Percentiles rank a stretch among this genome's conserved stretches.
Conservation (phyloP, 2,329 filamentous ascomycete species). For the Coniochaeta sp. region DNA sequence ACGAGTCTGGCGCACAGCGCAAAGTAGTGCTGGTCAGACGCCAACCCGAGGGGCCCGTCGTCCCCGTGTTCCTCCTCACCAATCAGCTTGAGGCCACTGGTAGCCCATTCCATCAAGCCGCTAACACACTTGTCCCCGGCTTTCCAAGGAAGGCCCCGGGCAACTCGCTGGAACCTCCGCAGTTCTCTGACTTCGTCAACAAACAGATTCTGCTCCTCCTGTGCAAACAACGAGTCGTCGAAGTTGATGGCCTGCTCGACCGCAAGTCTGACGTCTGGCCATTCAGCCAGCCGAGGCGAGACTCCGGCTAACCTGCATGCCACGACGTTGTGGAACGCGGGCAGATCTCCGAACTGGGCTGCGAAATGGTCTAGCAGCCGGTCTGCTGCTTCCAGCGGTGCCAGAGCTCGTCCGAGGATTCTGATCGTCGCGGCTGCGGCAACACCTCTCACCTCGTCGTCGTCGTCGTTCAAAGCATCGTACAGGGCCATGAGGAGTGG, state of each 20-base stretch:
- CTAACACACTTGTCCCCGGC: constrained; percentile 2
- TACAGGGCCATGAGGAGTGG: constrained; percentile 61
- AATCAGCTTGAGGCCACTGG: constrained; percentile 11
- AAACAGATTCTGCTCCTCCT: constrained; percentile 94
- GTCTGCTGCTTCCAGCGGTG: constrained; percentile 39
- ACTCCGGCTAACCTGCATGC: constrained; percentile 33
- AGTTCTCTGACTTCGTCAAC: constrained; percentile 74
- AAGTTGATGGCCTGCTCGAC: constrained; percentile 39
- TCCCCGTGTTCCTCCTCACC: constrained; percentile 7
- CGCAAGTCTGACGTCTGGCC: constrained; percentile 26
- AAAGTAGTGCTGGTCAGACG: constrained; percentile 20
- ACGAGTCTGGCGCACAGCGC: constrained; percentile 14
- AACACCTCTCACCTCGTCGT: constrained; percentile 73
- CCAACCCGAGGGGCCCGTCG: constrained; percentile 17
- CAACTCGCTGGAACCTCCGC: constrained; percentile 52
- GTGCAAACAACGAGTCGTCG: constrained; percentile 68
- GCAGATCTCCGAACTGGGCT: constrained; percentile 22
- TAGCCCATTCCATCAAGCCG: constrained; percentile 8
- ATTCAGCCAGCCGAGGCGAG: constrained; percentile 7
- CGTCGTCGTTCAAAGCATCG: constrained; percentile 78
- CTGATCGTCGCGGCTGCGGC: constrained; percentile 44
- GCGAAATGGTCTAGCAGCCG: constrained; percentile 37
- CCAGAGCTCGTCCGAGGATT: constrained; percentile 36
- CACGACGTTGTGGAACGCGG: constrained; percentile 31
- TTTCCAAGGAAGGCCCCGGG: constrained; percentile 4